Evolutionary conservation across 2,329 filamentous ascomycete genomes (phyloP).

Genomic region (Colletotrichum eremochloae): DNA sequence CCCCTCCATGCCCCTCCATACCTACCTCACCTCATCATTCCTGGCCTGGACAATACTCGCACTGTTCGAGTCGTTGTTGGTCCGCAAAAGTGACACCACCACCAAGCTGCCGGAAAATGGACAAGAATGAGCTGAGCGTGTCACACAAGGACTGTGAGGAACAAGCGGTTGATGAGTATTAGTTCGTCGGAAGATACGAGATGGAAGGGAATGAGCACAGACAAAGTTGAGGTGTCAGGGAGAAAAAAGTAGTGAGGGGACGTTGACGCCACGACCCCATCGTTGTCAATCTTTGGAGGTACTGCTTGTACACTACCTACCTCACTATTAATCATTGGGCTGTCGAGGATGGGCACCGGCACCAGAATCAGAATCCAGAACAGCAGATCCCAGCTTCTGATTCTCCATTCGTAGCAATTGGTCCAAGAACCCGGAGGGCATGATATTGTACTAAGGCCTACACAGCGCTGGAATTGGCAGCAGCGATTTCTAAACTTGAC

Average conservation of each 20-base stretch:
- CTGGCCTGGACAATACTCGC: slow-evolving; percentile 15
- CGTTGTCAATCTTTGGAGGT: neutral
- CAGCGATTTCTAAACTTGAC: slow-evolving; percentile 28
- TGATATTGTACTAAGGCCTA: slow-evolving; percentile 30
- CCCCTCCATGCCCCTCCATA: slow-evolving; percentile 40
- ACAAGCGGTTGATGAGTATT: slow-evolving; percentile 7
- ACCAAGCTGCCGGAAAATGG: slow-evolving; percentile 14
- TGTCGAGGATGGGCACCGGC: neutral
- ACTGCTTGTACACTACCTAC: neutral
- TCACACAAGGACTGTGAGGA: neutral
- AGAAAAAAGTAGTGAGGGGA: slow-evolving; percentile 29
- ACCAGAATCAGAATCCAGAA: slow-evolving; percentile 5
- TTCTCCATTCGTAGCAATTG: slow-evolving; percentile 12
- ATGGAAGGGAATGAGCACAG: slow-evolving; percentile 9
- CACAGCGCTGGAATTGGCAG: slow-evolving; percentile 9
- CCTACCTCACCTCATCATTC: slow-evolving; percentile 24
- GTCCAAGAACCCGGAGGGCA: slow-evolving; percentile 12
- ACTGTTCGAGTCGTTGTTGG: slow-evolving; percentile 26
- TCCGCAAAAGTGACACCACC: slow-evolving; percentile 30
- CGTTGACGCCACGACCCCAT: slow-evolving; percentile 8
- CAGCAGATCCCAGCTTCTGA: neutral
- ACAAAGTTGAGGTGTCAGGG: slow-evolving; percentile 29
- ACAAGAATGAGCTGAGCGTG: neutral
- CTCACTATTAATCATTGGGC: neutral
- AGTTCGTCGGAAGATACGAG: slow-evolving; percentile 20